These are phyloP conservation scores for Bipolaris bicolor DNA, from an alignment of 2,329 filamentous ascomycete genomes.

Conservation along the genomic window DNA sequence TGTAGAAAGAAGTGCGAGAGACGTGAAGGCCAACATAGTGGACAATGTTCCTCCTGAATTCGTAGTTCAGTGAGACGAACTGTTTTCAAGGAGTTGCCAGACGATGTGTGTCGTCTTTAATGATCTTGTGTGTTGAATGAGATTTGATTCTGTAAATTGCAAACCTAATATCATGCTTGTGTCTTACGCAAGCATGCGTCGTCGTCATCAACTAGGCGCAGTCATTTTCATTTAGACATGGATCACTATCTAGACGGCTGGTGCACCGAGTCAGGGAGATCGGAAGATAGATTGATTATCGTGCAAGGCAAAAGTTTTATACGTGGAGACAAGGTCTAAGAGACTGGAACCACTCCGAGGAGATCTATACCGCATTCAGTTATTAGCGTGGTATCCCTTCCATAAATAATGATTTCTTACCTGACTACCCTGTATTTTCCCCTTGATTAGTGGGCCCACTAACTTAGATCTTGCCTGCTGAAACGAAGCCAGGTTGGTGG, in stretches of 20 bases:
- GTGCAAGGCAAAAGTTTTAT: too few species aligned
- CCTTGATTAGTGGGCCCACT: too few species aligned
- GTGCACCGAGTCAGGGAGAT: background rate
- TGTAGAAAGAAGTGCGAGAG: too few species aligned
- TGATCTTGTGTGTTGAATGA: background rate
- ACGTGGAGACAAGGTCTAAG: too few species aligned
- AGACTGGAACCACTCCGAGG: background rate
- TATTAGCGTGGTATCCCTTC: too few species aligned
- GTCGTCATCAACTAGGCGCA: background rate
- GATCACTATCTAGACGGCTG: background rate
- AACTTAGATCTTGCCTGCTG: too few species aligned
- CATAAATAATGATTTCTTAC: too few species aligned
- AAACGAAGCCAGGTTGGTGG: too few species aligned
- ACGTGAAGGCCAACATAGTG: background rate
- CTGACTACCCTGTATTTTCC: too few species aligned
- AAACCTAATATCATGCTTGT: background rate
- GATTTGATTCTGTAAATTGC: background rate
- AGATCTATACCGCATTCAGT: background rate
- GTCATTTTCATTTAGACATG: background rate
- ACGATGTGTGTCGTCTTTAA: background rate
- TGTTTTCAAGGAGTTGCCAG: background rate
- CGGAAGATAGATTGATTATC: too few species aligned
- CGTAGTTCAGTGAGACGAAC: background rate
- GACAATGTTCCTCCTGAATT: background rate
- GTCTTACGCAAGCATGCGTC: background rate